Percentiles rank a stretch among this genome's conserved stretches.
phyloP scores from a whole-genome alignment of 352 stramenopile species.

The Phytophthora uliginosa region DNA sequence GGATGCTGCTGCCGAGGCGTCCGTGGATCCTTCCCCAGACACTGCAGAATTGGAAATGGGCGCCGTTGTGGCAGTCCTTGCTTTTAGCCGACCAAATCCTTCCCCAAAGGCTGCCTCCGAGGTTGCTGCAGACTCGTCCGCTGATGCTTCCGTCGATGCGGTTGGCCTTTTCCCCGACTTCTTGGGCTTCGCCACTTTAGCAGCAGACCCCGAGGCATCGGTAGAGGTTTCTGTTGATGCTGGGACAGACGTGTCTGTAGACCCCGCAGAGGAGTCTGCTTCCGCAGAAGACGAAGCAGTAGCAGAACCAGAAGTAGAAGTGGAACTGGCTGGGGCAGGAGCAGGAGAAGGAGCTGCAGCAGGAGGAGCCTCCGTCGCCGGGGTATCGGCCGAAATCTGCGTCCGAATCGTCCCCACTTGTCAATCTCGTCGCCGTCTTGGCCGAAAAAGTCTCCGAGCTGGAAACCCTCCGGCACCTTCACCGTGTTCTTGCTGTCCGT shows the following conservation, averaged over 20 bases:
- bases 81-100: too few species aligned
- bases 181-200: too few species aligned
- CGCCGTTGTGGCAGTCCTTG: too few species aligned
- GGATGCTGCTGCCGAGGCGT: too few species aligned
- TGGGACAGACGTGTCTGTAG: slow-evolving; percentile 7
- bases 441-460: slow-evolving; percentile 38
- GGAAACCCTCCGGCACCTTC: slow-evolving; percentile 33
- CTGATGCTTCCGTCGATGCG: too few species aligned
- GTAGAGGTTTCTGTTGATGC: not conserved
- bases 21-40: too few species aligned
- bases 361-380: slow-evolving; percentile 5
- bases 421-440: slow-evolving; percentile 30
- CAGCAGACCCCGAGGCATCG: too few species aligned
- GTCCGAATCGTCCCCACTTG: slow-evolving; percentile 34
- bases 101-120: too few species aligned
- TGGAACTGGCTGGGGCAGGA: not conserved
- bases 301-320: not conserved
- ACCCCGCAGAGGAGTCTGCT: not conserved
- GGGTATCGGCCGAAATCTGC: slow-evolving; percentile 21
- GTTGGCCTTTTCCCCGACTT: too few species aligned
- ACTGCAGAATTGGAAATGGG: too few species aligned
- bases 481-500: slow-evolving; percentile 30
- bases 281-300: not conserved
- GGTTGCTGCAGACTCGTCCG: too few species aligned
- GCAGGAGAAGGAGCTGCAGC: not conserved